These are phyloP conservation scores for Botrytis paeoniae DNA, from an alignment of 2,329 filamentous ascomycete species.

Conservation along the genomic window DNA sequence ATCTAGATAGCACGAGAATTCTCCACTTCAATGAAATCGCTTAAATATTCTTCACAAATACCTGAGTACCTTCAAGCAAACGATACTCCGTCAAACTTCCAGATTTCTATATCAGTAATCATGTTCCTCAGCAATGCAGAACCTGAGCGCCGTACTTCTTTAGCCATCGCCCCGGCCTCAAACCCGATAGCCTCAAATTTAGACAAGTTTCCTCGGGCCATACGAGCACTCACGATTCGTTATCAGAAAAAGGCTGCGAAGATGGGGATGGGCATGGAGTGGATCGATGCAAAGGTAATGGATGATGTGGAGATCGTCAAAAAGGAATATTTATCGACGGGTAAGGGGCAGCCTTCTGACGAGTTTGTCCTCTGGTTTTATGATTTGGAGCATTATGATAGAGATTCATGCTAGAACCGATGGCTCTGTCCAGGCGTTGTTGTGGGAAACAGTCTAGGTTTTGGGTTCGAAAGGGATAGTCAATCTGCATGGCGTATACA, in stretches of 20 bases:
- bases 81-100: neutral
- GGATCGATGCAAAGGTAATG: neutral
- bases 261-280: neutral
- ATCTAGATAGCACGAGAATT: neutral
- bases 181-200: neutral
- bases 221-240: neutral
- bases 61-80: neutral
- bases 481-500: neutral
- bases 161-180: neutral
- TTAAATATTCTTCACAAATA: neutral
- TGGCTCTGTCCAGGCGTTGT: neutral
- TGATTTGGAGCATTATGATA: neutral
- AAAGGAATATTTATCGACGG: neutral
- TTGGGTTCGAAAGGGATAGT: neutral
- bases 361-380: constrained; percentile 2
- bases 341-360: neutral
- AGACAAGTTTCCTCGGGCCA: neutral
- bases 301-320: neutral
- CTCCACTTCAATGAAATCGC: neutral
- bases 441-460: neutral
- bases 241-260: neutral
- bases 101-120: neutral
- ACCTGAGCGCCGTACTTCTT: neutral
- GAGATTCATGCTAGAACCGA: neutral
- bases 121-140: constrained; percentile 5